Base-by-base conservation (phyloP, 148 eudicot genomes). In the Amaranthus hypochondriacus region DNA sequence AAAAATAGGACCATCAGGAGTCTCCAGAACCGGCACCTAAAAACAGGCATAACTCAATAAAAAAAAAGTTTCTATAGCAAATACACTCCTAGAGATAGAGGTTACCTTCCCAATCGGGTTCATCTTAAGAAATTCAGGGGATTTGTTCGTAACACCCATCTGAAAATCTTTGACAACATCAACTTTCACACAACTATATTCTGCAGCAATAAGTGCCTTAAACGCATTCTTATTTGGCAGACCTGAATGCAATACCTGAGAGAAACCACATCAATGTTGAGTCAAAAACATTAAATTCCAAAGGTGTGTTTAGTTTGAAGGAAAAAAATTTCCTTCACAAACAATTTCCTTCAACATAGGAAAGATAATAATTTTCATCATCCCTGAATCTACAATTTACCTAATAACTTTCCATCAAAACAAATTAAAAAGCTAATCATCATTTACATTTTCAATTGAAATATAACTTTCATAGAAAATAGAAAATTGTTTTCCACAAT, bases 41-140 rank as follows among this genome's bases (percentile, higher is more conserved):
- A 15, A 73, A 64, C 14, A 49, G 12, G 7, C 2, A 7, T 66
- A 10, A 13, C 14, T 6, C 4, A 4, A 0, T 48, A 4, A 48
- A 48, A 14, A 9, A 28, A 57, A 13, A 4, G 9, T 7, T 50
- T 5, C 58, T 0, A 65, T 14, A 4, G 64, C 2, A 43, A 44
- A 3, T 5, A 59, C 8, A 21, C 63, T 9, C 63, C 3, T 0
- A 2, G 14, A 5, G 54, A 48, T 65, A 2, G 7, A 65, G 28
- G 9, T 21, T 75, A 90, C 96, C 90, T 90, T 90, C 62, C 96
- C 96, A 53, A 90, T 80, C 2, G 96, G 93, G 77, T 90, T 90
- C 89, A 89, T 84, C 68, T 87, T 83, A 14, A 90, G 80, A 70
- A 89, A 90, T 74, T 87, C 93, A 0, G 93, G 88, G 4, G 89